Percentiles rank a stretch among this genome's conserved stretches.
Conservation (phyloP, 2,329 filamentous ascomycete genomes). For the Byssoonygena ceratinophila region DNA sequence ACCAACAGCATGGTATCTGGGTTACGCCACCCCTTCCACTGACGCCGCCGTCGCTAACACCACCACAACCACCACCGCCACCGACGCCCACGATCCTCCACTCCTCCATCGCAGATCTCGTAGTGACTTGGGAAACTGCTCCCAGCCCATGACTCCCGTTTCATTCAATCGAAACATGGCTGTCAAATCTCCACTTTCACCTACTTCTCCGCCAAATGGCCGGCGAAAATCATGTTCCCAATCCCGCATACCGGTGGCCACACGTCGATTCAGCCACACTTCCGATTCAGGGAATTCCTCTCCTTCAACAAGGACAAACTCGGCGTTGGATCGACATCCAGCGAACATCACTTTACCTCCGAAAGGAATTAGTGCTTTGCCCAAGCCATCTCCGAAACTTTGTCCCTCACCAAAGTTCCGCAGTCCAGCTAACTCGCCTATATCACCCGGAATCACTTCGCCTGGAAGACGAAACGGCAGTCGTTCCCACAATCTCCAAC, state of each 20-base stretch:
- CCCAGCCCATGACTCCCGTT: conserved; percentile 22
- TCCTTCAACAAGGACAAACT: conserved; percentile 27
- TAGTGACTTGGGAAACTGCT: conserved; percentile 46
- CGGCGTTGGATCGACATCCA: conserved; percentile 25
- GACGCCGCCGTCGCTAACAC: conserved; percentile 30
- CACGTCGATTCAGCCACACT: conserved; percentile 31
- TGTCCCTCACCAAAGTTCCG: conserved; percentile 7
- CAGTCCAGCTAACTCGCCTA: neutral
- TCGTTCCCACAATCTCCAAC: conserved; percentile 27
- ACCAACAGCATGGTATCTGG: conserved; percentile 56
- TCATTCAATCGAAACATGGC: conserved; percentile 29
- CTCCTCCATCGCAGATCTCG: conserved; percentile 31
- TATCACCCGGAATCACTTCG: conserved; percentile 21
- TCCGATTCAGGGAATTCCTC: conserved; percentile 35
- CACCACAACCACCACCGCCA: too few relatives aligned
- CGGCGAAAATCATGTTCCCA: conserved; percentile 19
- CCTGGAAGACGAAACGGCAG: conserved; percentile 29
- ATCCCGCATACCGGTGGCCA: conserved; percentile 39
- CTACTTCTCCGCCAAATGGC: neutral
- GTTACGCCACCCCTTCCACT: conserved; percentile 35
- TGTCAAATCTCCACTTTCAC: conserved; percentile 21
- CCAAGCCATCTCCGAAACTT: conserved; percentile 24
- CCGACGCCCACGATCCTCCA: conserved; percentile 10
- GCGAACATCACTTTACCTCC: conserved; percentile 28
- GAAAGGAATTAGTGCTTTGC: conserved; percentile 33